phyloP scores from a whole-genome alignment of 495 filamentous ascomycete species.

The Trichoderma gamsii region DNA sequence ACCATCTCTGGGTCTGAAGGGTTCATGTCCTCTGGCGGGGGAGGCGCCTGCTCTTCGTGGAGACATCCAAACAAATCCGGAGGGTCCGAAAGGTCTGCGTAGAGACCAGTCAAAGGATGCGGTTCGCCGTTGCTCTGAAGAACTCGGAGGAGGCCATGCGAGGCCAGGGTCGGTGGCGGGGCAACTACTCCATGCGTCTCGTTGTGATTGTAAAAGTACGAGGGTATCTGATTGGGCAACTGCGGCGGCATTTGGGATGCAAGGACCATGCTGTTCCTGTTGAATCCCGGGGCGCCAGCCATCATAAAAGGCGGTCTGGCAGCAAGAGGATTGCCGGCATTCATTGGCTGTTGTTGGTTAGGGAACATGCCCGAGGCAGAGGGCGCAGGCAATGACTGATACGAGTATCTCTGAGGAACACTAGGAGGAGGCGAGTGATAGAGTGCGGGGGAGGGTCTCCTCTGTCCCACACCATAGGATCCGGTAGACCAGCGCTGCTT shows the following conservation, averaged over 20 bases:
- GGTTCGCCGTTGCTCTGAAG: conserved; percentile 63
- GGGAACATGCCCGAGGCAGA: conserved; percentile 49
- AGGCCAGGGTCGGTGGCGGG: conserved; percentile 44
- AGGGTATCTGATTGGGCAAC: conserved; percentile 27
- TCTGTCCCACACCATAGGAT: conserved; percentile 48
- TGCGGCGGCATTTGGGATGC: conserved; percentile 27
- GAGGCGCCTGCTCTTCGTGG: conserved; percentile 58
- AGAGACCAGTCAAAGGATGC: conserved; percentile 53
- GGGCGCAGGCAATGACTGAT: conserved; percentile 20
- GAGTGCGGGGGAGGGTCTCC: conserved; percentile 50
- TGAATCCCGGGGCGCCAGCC: conserved; percentile 38
- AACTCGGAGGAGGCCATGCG: conserved; percentile 61
- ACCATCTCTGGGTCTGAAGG: conserved; percentile 61
- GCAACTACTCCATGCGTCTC: conserved; percentile 42
- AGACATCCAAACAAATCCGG: conserved; percentile 69
- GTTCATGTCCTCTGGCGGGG: conserved; percentile 70
- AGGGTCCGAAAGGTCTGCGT: conserved; percentile 59
- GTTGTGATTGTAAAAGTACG: conserved; percentile 38
- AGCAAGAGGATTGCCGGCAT: conserved; percentile 48
- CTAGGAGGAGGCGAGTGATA: conserved; percentile 18
- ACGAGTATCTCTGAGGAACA: conserved; percentile 8
- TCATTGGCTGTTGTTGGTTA: conserved; percentile 46
- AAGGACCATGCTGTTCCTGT: conserved; percentile 42
- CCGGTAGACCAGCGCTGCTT: conserved; percentile 73
- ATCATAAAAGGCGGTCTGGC: conserved; percentile 48